Percentiles rank a stretch among this genome's conserved stretches.
These are phyloP conservation scores for Paraphaeosphaeria sporulosa DNA, from an alignment of 2,329 filamentous ascomycete genomes.

Conservation along the genomic window DNA sequence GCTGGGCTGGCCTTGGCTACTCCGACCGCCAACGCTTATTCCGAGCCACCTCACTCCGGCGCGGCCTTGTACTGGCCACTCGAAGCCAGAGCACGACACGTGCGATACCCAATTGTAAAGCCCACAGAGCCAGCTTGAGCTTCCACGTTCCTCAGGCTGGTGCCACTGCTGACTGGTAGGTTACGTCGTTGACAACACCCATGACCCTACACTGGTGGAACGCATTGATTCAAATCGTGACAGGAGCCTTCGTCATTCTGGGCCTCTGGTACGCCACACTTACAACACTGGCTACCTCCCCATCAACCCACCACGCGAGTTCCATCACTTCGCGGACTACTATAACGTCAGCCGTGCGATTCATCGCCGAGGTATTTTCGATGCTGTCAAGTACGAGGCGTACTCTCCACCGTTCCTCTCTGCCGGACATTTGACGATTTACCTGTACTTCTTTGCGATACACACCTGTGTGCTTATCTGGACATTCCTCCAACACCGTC, in stretches of 20 bases:
- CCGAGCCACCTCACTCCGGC: conserved; percentile 1
- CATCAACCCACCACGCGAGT: conserved; percentile 14
- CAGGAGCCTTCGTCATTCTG: background rate
- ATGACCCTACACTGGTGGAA: conserved; percentile 29
- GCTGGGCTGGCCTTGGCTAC: conserved; percentile 6
- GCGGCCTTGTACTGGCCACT: too few species aligned
- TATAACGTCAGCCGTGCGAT: conserved; percentile 9
- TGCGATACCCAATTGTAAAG: too few species aligned
- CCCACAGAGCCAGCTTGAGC: too few species aligned
- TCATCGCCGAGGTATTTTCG: background rate
- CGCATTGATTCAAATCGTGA: background rate
- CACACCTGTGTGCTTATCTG: conserved; percentile 63
- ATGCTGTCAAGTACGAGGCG: background rate
- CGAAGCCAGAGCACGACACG: too few species aligned
- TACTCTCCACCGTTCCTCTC: conserved; percentile 63
- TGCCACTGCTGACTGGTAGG: background rate
- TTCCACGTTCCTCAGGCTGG: too few species aligned
- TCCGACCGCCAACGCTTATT: conserved; percentile 2
- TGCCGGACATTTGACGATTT: conserved; percentile 60
- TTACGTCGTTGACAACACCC: conserved; percentile 16
- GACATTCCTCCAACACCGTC: conserved; percentile 60
- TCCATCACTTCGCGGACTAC: conserved; percentile 12
- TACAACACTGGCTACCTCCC: conserved; percentile 13
- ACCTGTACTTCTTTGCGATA: conserved; percentile 64
- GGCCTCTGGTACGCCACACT: conserved; percentile 11